Conservation (phyloP, 495 filamentous ascomycete species). For the Rhypophila decipiens region DNA sequence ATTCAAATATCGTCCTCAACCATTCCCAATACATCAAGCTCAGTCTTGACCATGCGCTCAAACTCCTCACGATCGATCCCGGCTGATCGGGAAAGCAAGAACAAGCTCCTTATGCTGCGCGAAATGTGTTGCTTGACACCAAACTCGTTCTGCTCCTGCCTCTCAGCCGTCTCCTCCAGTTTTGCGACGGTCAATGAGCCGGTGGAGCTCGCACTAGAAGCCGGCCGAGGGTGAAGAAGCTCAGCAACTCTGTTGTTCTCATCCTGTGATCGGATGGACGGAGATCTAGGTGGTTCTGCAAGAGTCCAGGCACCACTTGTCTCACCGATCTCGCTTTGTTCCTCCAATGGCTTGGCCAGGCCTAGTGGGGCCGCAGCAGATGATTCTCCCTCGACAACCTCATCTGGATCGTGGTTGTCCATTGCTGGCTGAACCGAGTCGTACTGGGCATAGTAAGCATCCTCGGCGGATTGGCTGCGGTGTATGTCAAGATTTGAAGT, state of each 20-base stretch:
- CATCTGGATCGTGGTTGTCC: conserved; percentile 78
- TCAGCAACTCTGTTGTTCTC: conserved; percentile 20
- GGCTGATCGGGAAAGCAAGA: conserved; percentile 66
- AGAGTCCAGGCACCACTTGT: conserved; percentile 30
- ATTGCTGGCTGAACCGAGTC: conserved; percentile 82
- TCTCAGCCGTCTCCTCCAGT: conserved; percentile 58
- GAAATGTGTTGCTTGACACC: conserved; percentile 86
- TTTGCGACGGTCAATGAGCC: conserved; percentile 55
- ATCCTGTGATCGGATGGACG: conserved; percentile 21
- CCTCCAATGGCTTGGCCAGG: conserved; percentile 17
- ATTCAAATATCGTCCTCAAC: conserved; percentile 55
- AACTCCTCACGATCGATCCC: conserved; percentile 84
- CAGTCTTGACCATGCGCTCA: conserved; percentile 68
- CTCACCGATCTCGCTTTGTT: conserved; percentile 16
- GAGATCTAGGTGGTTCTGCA: conserved; percentile 33
- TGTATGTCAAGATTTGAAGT: conserved; percentile 3
- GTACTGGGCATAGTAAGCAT: conserved; percentile 84
- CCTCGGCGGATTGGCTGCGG: conserved; percentile 47
- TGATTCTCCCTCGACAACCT: conserved; percentile 40
- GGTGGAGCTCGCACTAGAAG: conserved; percentile 47
- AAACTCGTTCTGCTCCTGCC: conserved; percentile 61
- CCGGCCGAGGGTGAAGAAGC: conserved; percentile 41
- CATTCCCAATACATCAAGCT: conserved; percentile 70
- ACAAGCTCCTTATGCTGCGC: conserved; percentile 83
- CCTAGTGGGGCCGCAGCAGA: conserved; percentile 31